phyloP scores from a whole-genome alignment of 2,329 filamentous ascomycete genomes.

The Cryphonectria radicalis region DNA sequence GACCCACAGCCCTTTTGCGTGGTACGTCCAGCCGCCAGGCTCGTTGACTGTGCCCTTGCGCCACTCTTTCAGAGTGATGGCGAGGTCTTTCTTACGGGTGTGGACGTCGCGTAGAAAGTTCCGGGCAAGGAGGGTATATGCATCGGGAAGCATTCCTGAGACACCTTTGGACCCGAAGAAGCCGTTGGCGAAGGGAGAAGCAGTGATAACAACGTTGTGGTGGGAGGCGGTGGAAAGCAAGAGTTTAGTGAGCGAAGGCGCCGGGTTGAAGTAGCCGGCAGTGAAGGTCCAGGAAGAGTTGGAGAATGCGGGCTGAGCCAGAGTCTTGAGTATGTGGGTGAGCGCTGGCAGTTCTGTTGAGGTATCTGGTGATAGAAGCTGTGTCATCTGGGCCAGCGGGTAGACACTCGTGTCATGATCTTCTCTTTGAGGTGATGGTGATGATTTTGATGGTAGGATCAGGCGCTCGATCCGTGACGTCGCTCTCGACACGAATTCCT shows the following conservation, averaged over 20 bases:
- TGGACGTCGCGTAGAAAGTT: slow-evolving; percentile 72
- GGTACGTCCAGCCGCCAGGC: slow-evolving; percentile 92
- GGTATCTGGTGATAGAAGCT: slow-evolving; percentile 75
- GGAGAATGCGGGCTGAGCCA: slow-evolving; percentile 66
- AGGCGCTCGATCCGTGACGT: slow-evolving; percentile 69
- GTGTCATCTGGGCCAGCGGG: slow-evolving; percentile 84
- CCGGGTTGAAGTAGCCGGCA: slow-evolving; percentile 98
- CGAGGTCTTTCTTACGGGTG: slow-evolving; percentile 50
- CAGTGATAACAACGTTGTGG: slow-evolving; percentile 84
- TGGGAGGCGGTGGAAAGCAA: slow-evolving; percentile 73
- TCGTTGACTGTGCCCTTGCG: slow-evolving; percentile 78
- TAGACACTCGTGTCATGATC: slow-evolving; percentile 74
- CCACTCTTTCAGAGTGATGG: slow-evolving; percentile 86
- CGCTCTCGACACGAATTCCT: slow-evolving; percentile 71
- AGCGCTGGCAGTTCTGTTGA: slow-evolving; percentile 90
- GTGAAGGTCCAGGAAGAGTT: slow-evolving; percentile 92
- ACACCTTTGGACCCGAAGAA: slow-evolving; percentile 90
- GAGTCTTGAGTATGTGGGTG: slow-evolving; percentile 70
- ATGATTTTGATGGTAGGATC: slow-evolving; percentile 56
- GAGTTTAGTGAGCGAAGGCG: slow-evolving; percentile 78
- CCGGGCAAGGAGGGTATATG: slow-evolving; percentile 86
- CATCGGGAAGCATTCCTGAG: slow-evolving; percentile 86
- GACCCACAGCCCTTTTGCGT: slow-evolving; percentile 95
- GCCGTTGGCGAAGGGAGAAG: slow-evolving; percentile 90
- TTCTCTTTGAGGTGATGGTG: slow-evolving; percentile 27